Evolutionary conservation across 2,329 filamentous ascomycete species (phyloP).

Genomic region (Apiospora rasikravindrae): DNA sequence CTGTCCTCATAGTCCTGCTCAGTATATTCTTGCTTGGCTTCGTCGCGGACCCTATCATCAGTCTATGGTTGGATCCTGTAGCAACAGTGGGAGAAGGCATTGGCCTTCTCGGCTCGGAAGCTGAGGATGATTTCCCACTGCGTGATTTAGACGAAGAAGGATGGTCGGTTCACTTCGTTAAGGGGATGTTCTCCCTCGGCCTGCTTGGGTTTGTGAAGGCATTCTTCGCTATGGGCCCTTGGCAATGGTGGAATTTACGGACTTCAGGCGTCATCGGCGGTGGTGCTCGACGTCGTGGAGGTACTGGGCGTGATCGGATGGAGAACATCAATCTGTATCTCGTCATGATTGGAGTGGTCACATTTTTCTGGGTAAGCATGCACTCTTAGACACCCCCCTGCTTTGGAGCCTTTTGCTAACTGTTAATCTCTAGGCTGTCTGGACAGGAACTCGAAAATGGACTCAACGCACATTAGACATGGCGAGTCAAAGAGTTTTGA

Average conservation of each 20-base stretch:
- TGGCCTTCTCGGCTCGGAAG: conserved; percentile 44
- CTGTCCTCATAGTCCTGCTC: conserved; percentile 71
- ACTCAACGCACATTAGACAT: conserved; percentile 75
- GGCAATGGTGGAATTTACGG: conserved; percentile 78
- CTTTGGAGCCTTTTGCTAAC: conserved; percentile 21
- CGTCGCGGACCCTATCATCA: conserved; percentile 89
- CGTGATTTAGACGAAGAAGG: conserved; percentile 43
- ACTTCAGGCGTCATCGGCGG: conserved; percentile 60
- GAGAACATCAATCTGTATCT: conserved; percentile 81
- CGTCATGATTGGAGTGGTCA: conserved; percentile 78
- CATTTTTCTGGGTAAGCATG: conserved; percentile 73
- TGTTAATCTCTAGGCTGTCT: conserved; percentile 64
- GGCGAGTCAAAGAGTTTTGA: conserved; percentile 80
- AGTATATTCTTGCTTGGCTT: conserved; percentile 87
- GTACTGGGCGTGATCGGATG: conserved; percentile 76
- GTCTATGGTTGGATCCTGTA: conserved; percentile 81
- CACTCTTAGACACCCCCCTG: neutral
- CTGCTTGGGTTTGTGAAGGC: conserved; percentile 85
- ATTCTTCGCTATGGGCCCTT: conserved; percentile 74
- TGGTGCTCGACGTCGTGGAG: conserved; percentile 58
- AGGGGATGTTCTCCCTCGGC: conserved; percentile 89
- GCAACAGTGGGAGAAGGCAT: conserved; percentile 58
- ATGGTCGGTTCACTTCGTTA: conserved; percentile 85
- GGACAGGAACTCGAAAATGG: conserved; percentile 78
- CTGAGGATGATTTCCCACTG: conserved; percentile 37